Conservation (phyloP, 495 filamentous ascomycete genomes). For the Bombardia bombarda region DNA sequence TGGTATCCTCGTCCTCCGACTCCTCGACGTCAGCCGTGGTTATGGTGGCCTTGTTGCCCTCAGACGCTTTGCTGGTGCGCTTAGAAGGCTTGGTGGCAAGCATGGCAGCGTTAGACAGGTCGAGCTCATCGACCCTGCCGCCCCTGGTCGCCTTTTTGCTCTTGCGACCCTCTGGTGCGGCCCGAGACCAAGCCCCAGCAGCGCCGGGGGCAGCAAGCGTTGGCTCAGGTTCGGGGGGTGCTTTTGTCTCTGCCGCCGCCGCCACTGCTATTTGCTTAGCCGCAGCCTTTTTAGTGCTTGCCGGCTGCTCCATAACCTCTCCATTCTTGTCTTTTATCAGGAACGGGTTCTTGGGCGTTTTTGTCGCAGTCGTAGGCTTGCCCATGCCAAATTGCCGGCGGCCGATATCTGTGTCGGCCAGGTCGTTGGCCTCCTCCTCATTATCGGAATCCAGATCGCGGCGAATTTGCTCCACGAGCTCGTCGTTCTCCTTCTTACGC, state of each 20-base stretch:
- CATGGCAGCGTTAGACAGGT: constrained; percentile 30
- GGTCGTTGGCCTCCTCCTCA: constrained; percentile 41
- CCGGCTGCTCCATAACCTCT: neutral
- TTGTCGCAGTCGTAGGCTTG: constrained; percentile 3
- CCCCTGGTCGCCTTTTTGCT: constrained; percentile 19
- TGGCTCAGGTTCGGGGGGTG: constrained; percentile 2
- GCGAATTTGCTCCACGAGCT: constrained; percentile 64
- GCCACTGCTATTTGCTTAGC: neutral
- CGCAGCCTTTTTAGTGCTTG: neutral
- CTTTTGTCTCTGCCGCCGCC: neutral
- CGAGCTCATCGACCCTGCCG: constrained; percentile 24
- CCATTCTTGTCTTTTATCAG: no score
- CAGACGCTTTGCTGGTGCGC: constrained; percentile 9
- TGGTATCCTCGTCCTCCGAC: constrained; percentile 50
- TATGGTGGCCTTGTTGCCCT: neutral
- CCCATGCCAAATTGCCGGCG: constrained; percentile 57
- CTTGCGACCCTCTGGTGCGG: constrained; percentile 20
- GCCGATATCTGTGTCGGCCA: constrained; percentile 53
- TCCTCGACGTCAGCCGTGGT: constrained; percentile 19
- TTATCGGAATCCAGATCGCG: constrained; percentile 56
- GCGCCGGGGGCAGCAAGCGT: constrained; percentile 6
- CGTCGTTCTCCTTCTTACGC: constrained; percentile 71
- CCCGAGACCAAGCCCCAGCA: constrained; percentile 29
- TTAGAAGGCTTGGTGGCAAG: constrained; percentile 21
- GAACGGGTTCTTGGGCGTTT: neutral